Percentiles rank a stretch among this genome's conserved stretches.
These are phyloP conservation scores for Antarctomyces pellizariae DNA, from an alignment of 495 filamentous ascomycete species.

Conservation along the genomic window DNA sequence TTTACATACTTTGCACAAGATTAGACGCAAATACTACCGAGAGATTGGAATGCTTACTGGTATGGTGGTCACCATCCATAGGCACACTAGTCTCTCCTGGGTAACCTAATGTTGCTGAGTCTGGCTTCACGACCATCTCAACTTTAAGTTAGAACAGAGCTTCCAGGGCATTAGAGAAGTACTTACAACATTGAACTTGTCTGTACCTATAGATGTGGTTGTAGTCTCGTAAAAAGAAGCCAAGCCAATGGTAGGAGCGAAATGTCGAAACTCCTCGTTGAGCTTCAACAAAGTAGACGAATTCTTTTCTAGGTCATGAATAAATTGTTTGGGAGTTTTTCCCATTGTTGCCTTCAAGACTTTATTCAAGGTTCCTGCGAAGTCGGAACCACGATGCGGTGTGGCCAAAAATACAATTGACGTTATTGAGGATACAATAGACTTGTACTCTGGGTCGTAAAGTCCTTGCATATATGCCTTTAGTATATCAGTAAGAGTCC, in stretches of 20 bases:
- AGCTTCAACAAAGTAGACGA: constrained; percentile 17
- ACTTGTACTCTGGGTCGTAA: constrained; percentile 17
- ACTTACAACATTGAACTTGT: constrained; percentile 9
- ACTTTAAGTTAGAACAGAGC: no score
- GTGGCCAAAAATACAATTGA: constrained; percentile 24
- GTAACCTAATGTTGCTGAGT: constrained; percentile 23
- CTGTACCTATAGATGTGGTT: constrained; percentile 13
- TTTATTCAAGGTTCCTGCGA: constrained; percentile 18
- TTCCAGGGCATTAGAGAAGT: not conserved
- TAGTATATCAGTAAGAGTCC: not conserved
- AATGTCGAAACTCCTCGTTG: constrained; percentile 24
- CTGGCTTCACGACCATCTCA: constrained; percentile 18
- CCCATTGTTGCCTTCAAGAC: constrained; percentile 9
- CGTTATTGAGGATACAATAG: constrained; percentile 14
- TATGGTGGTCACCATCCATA: constrained; percentile 23
- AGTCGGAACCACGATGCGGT: constrained; percentile 23
- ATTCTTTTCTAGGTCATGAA: constrained; percentile 15
- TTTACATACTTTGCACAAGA: constrained; percentile 27
- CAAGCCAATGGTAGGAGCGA: constrained; percentile 16
- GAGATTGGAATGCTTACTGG: no score
- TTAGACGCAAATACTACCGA: no score
- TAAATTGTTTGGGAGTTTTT: constrained; percentile 2
- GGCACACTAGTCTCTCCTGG: constrained; percentile 16
- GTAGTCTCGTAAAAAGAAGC: constrained; percentile 25
- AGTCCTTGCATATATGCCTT: constrained; percentile 16